These are phyloP conservation scores for Psilocybe azurescens DNA, from an alignment of 768 basidiomycete genomes.

Conservation along the genomic window DNA sequence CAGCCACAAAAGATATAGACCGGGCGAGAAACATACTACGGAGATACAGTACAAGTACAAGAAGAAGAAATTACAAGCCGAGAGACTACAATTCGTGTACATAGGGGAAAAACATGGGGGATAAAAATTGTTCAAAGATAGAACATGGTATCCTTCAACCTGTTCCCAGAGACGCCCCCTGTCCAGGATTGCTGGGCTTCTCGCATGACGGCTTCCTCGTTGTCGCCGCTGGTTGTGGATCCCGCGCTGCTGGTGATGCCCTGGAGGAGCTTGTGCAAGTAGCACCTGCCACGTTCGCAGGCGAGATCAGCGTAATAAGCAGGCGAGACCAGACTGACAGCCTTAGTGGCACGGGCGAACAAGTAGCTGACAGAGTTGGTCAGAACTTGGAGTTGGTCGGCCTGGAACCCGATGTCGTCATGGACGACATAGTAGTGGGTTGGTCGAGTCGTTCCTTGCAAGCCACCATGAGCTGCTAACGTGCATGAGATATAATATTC, in stretches of 20 bases:
- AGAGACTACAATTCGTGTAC: not conserved
- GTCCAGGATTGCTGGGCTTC: constrained; percentile 66
- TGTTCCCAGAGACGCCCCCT: constrained; percentile 47
- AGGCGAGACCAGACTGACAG: constrained; percentile 81
- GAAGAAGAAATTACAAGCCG: not conserved
- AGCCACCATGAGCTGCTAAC: constrained; percentile 65
- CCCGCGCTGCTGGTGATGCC: constrained; percentile 43
- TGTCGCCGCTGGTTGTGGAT: constrained; percentile 36
- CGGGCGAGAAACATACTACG: not conserved
- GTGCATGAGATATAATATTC: not conserved
- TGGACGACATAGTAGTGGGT: constrained; percentile 87
- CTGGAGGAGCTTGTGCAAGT: constrained; percentile 74
- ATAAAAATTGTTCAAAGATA: constrained; percentile 52
- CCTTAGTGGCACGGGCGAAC: constrained; percentile 87
- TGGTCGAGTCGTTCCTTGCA: constrained; percentile 75
- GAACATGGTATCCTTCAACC: constrained; percentile 75
- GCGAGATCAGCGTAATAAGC: constrained; percentile 84
- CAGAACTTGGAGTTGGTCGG: constrained; percentile 74
- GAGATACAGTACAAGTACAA: not conserved
- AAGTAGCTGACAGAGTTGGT: constrained; percentile 78
- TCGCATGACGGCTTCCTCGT: constrained; percentile 53
- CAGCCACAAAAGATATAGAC: not conserved
- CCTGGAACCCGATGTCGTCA: constrained; percentile 73
- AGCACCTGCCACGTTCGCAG: constrained; percentile 70
- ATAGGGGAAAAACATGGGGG: no score